Base-by-base conservation (phyloP, 805 yeast genomes). In the Nakazawaea laoshanensis region DNA sequence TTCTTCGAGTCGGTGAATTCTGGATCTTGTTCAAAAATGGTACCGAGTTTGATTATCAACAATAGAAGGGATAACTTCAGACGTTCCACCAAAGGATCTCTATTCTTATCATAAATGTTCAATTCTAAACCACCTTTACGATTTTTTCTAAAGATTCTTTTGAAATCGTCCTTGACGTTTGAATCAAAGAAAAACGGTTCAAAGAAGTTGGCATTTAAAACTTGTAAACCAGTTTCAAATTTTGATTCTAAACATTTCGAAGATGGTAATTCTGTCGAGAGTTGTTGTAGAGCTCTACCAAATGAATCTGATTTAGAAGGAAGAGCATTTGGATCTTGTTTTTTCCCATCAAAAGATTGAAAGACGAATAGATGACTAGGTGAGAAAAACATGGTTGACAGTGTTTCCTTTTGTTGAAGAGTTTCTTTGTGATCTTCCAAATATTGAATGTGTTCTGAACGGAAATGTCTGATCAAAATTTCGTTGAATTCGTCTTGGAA, bases 101-200 rank as follows among this genome's bases (percentile, higher is more conserved):
- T 20, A 7, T 10, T 8, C 4, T 26, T 25, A 7, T 31, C 32
- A 24, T 36, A 36, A 8, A 31, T 35, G 18, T 36, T 31, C 15
- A 36, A 27, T 13, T 36, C 39, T 4, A 31, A 32, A 16, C 35
- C 35, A 8, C 39, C 35, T 20, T 31, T 36, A 14, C 35, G 20
- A 4, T 31, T 27, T 16, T 24, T 36, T 13, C 28, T 30, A 24
- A 36, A 36, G 23, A 36, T 36, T 24, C 39, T 27, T 14, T 19
- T 24, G 13, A 36, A 36, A 16, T 31, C 35, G 15, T 19, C 15
- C 11, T 23, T 5, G 7, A 36, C 18, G 4, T 20, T 11, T 11
- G 18, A 19, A 9, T 31, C 16, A 19, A 23, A 19, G 29, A 31
- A 31, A 23, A 26, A 36, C 2, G 30, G 25, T 5, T 31, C 32